Evolutionary conservation across 2,329 filamentous ascomycete genomes (phyloP).

Genomic region (Pyrenophora seminiperda): DNA sequence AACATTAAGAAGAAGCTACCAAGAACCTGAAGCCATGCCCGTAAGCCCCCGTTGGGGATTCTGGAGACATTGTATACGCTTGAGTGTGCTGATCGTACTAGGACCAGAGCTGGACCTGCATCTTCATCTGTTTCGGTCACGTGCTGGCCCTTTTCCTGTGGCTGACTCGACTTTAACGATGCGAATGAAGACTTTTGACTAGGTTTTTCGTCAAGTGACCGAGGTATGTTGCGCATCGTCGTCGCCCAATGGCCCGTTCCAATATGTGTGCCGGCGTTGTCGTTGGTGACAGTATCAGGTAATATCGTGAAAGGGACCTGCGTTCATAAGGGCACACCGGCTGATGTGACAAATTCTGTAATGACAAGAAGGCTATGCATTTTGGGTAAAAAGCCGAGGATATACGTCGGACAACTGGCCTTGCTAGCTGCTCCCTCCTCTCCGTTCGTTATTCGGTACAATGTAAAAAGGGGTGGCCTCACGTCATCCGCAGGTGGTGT

Average conservation of each 20-base stretch:
- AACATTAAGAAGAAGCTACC: constrained; percentile 56
- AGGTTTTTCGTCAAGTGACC: constrained; percentile 25
- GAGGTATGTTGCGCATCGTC: background rate
- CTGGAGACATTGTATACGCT: constrained; percentile 51
- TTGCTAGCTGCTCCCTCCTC: no score
- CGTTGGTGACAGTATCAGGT: no score
- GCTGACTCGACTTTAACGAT: constrained; percentile 15
- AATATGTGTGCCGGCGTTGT: no score
- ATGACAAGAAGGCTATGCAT: no score
- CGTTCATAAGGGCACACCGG: no score
- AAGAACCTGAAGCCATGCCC: constrained; percentile 56
- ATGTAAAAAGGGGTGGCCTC: no score
- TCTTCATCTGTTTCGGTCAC: constrained; percentile 17
- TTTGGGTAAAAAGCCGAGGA: no score
- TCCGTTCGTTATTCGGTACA: no score
- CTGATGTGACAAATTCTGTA: no score
- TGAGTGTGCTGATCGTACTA: constrained; percentile 26
- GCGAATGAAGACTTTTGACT: constrained; percentile 18
- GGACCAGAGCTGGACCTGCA: constrained; percentile 20
- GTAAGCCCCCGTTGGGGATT: constrained; percentile 55
- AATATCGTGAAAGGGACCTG: no score
- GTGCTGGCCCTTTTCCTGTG: constrained; percentile 18
- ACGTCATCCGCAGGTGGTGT: no score
- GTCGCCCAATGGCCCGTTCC: background rate
- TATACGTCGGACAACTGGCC: no score